phyloP scores from a whole-genome alignment of 2,329 filamentous ascomycete genomes.

The Aquanectria penicillioides region DNA sequence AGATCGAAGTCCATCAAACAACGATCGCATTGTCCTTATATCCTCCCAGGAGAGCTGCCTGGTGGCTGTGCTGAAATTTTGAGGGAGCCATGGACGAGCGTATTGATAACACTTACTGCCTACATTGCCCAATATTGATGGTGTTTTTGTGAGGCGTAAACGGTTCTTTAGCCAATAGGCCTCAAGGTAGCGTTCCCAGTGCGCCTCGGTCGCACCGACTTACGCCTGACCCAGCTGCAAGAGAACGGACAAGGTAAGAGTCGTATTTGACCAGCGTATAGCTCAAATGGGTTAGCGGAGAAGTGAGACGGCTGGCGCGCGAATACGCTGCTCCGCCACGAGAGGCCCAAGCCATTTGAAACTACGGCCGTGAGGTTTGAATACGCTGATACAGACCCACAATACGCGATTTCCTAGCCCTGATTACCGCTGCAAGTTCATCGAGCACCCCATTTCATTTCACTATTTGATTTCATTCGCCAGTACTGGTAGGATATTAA shows the following conservation, averaged over 20 bases:
- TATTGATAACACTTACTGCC: too few species aligned
- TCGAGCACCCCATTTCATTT: too few species aligned
- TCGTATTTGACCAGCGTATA: not conserved
- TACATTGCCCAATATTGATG: too few species aligned
- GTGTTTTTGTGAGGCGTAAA: not conserved
- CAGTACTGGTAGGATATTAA: not conserved
- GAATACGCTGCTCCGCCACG: conserved; percentile 18
- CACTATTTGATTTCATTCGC: not conserved
- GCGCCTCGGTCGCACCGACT: not conserved
- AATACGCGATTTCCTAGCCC: not conserved
- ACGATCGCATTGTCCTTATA: not conserved
- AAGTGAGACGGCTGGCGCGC: not conserved
- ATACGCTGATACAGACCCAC: too few species aligned
- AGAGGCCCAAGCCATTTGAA: not conserved
- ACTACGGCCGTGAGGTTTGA: not conserved
- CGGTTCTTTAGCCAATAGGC: not conserved
- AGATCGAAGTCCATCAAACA: not conserved
- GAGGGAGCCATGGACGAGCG: not conserved
- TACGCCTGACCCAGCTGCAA: not conserved
- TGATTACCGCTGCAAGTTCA: not conserved
- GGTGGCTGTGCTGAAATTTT: not conserved
- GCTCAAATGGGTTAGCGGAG: not conserved
- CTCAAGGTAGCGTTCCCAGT: too few species aligned
- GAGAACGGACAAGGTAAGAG: not conserved
- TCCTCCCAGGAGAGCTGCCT: not conserved